These are phyloP conservation scores for sweet orange (Citrus sinensis) DNA, from an alignment of 345 rosid species.

Conservation along the genomic window DVS_A1.0 CM039169.1:28099501-28100000, in stretches of 20 bases:
- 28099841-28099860: slow-evolving; percentile 74
- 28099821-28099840: slow-evolving; percentile 92
- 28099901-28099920: slow-evolving; percentile 88
- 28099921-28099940: slow-evolving; percentile 88
- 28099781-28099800: slow-evolving; percentile 96
- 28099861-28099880: slow-evolving; percentile 79
- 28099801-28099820: slow-evolving; percentile 84
- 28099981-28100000: slow-evolving; percentile 75
- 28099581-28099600: slow-evolving; percentile 76
- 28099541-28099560: slow-evolving; percentile 88
- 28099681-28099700: slow-evolving; percentile 44
- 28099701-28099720: slow-evolving; percentile 63
- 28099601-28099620: slow-evolving; percentile 89
- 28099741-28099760: slow-evolving; percentile 56
- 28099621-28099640: slow-evolving; percentile 61
- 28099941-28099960: slow-evolving; percentile 86
- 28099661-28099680: slow-evolving; percentile 42
- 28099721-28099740: slow-evolving; percentile 81
- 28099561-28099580: slow-evolving; percentile 79
- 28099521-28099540: slow-evolving; percentile 86
- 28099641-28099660: slow-evolving; percentile 41
- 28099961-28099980: slow-evolving; percentile 85
- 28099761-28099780: slow-evolving; percentile 80
- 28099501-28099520: slow-evolving; percentile 86
- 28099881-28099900: slow-evolving; percentile 73